Percentiles rank a stretch among this genome's conserved stretches.
Evolutionary conservation across 2,329 filamentous ascomycete genomes (phyloP).

Genomic region (Onygenales sp.): DNA sequence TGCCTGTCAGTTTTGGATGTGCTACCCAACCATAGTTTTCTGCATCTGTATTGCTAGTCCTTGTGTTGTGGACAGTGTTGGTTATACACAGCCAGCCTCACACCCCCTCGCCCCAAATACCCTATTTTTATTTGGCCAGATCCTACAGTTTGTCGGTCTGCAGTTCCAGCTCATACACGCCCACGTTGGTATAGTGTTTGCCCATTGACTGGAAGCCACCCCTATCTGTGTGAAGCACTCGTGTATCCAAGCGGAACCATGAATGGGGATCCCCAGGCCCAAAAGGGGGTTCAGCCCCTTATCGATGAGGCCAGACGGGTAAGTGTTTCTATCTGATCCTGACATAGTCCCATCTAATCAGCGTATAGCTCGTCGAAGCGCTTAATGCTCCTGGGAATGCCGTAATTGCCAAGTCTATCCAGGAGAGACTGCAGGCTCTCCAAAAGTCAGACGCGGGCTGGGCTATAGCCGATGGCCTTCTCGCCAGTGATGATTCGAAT

Average conservation of each 20-base stretch:
- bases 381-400: conserved; percentile 36
- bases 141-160: too few relatives aligned
- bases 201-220: neutral
- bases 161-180: too few relatives aligned
- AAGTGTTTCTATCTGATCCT: neutral
- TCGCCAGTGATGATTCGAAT: conserved; percentile 60
- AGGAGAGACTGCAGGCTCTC: conserved; percentile 66
- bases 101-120: too few relatives aligned
- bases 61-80: too few relatives aligned
- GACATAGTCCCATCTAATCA: neutral
- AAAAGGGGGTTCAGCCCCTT: neutral
- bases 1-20: too few relatives aligned
- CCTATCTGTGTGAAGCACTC: neutral
- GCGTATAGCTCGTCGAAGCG: conserved; percentile 28
- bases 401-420: conserved; percentile 42
- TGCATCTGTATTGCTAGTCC: too few relatives aligned
- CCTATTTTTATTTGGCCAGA: too few relatives aligned
- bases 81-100: too few relatives aligned
- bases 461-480: conserved; percentile 69
- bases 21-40: too few relatives aligned
- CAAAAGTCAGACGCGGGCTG: conserved; percentile 77
- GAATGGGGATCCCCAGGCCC: neutral
- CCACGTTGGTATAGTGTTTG: too few relatives aligned
- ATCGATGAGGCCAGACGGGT: conserved; percentile 5
- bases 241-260: neutral